phyloP scores from a whole-genome alignment of 257 asterid genomes.

The Verbascum thapsus region DNA sequence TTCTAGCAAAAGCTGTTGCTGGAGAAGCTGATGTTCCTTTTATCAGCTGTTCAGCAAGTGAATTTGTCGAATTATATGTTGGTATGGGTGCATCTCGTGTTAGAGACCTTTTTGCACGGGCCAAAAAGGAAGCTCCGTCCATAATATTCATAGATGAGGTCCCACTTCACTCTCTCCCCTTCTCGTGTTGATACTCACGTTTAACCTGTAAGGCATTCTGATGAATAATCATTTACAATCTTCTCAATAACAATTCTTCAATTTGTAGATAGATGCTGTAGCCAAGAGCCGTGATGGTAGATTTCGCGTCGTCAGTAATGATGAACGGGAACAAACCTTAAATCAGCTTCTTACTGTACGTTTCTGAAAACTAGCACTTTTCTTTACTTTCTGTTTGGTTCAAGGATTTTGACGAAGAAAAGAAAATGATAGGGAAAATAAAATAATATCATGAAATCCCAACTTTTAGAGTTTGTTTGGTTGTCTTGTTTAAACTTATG shows the following conservation, averaged over 20 bases:
- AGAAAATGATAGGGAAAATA: no score
- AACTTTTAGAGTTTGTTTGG: no score
- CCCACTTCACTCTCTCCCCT: constrained; percentile 25
- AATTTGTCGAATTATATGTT: constrained; percentile 95
- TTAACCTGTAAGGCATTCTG: constrained; percentile 20
- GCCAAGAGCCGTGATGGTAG: constrained; percentile 99
- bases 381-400: no score
- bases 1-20: constrained; percentile 97
- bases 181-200: constrained; percentile 19
- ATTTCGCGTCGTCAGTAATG: constrained; percentile 92
- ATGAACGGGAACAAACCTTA: constrained; percentile 95
- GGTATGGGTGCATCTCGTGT: constrained; percentile 99
- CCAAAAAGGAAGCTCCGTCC: constrained; percentile 98
- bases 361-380: constrained; percentile 25
- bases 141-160: constrained; percentile 99
- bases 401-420: no score
- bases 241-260: constrained; percentile 32
- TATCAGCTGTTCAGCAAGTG: constrained; percentile 98
- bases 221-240: constrained; percentile 24
- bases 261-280: constrained; percentile 94
- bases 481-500: no score
- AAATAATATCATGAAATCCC: no score
- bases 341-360: constrained; percentile 98
- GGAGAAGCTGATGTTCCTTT: constrained; percentile 99
- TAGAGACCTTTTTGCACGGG: constrained; percentile 96